phyloP scores from a whole-genome alignment of 2,329 filamentous ascomycete species.

The Talaromyces pinophilus region DNA sequence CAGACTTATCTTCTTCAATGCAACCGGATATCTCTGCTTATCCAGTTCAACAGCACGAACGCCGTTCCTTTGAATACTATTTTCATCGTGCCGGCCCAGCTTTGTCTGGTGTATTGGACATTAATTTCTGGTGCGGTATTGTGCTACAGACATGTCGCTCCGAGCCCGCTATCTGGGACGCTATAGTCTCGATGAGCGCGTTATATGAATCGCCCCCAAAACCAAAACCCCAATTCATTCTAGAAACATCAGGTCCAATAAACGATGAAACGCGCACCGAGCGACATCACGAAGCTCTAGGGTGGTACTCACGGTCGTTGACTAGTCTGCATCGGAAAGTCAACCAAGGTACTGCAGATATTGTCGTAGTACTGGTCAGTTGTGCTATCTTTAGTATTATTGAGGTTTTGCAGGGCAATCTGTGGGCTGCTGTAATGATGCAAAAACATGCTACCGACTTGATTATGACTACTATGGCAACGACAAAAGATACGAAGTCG shows the following conservation, averaged over 20 bases:
- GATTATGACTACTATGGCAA: not conserved
- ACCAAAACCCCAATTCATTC: not conserved
- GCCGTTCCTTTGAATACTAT: not conserved
- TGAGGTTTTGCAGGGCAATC: not conserved
- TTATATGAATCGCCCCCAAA: not conserved
- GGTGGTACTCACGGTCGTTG: not conserved
- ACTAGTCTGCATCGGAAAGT: not conserved
- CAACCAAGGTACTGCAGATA: not conserved
- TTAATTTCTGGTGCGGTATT: not conserved
- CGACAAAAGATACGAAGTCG: not conserved
- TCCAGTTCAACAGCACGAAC: not conserved
- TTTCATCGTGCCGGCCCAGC: not conserved
- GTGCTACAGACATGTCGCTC: not conserved
- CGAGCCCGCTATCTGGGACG: not conserved
- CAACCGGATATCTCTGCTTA: not conserved
- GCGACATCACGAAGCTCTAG: not conserved
- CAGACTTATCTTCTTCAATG: not conserved
- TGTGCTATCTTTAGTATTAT: not conserved
- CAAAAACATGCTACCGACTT: not conserved
- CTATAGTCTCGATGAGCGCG: not conserved
- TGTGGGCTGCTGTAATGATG: not conserved
- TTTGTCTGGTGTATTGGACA: not conserved
- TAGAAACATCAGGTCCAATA: not conserved
- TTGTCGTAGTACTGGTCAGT: not conserved
- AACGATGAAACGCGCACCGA: not conserved